Evolutionary conservation across 1,284 basidiomycete species (phyloP), one percentile per base, ranked within the genome.

Genomic region (Rhodotorula sp.): DNA sequence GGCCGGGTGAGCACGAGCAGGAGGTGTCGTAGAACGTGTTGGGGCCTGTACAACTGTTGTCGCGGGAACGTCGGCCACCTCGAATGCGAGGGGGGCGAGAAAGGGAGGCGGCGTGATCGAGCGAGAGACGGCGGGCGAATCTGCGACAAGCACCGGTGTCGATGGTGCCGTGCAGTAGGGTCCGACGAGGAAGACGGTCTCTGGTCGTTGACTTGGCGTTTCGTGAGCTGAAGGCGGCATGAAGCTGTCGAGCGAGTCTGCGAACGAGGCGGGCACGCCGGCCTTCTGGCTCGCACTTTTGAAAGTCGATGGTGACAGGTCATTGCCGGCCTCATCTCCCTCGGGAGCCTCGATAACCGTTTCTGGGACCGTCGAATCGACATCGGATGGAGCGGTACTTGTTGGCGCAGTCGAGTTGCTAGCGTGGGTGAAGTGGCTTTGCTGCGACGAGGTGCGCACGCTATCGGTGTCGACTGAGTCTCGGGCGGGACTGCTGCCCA

Each of bases 81-180:
- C 34, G 13, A 24, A 9, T 8, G 16, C 18, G 37, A n/a, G n/a
- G 0, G 55, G 18, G 37, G 18, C 7, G 55, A 26, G 37, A 37
- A 26, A 18, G 37, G 55, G n/a, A 20, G 37, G 55, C n/a, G 55
- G n/a, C 20, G 37, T 44, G 55, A 56, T 26, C 4, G 55, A 44
- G 2, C 24, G 37, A 10, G 55, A 56, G 55, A 28, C 4, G 24
- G 37, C 40, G 9, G 55, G 55, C n/a, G 55, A 56, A 7, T 56
- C 55, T 13, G 20, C 10, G 1, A 44, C 55, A 37, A 51, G 26
- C 16, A 40, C 4, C 1, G 70, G 64, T 13, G 67, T 69, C 18
- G 65, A 67, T 1, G 67, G 68, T 0, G 71, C 71, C 0, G 71
- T 72, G 22, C 58, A 51, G 52, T 69, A 67, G 3, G 61, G 64